A percentile compares a stretch with the other conserved stretches of the same genome.
Conservation (phyloP, 371 early-diverging fungal species). For the Mucor lusitanicus region DNA sequence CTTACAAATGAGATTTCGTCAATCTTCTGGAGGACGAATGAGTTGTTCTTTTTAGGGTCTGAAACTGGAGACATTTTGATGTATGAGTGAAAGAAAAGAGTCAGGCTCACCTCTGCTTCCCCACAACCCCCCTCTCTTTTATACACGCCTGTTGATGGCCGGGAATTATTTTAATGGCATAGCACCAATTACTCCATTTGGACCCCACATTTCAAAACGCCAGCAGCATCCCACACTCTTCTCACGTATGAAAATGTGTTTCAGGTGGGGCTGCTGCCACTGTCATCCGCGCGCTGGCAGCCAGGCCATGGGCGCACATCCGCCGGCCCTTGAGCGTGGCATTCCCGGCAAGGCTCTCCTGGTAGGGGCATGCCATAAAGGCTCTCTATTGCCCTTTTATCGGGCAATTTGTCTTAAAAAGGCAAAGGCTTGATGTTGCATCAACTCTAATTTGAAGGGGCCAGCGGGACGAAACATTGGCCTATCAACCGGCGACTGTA, state of each 20-base stretch:
- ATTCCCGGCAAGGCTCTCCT: not conserved
- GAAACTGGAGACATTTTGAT: slow-evolving; percentile 7
- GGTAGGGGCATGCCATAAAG: too few species aligned
- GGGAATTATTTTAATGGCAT: slow-evolving; percentile 8
- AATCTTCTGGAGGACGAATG: slow-evolving; percentile 24
- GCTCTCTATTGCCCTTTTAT: not conserved
- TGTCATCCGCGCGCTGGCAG: too few species aligned
- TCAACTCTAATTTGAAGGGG: not conserved
- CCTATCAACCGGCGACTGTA: not conserved
- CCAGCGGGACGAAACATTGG: not conserved
- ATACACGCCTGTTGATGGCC: not conserved
- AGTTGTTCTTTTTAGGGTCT: slow-evolving; percentile 10
- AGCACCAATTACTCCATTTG: slow-evolving; percentile 17
- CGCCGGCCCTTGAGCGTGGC: not conserved
- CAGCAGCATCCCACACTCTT: not conserved
- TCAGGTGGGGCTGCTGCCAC: not conserved
- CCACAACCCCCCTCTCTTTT: not conserved
- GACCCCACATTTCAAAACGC: not conserved
- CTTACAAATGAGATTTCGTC: slow-evolving; percentile 24
- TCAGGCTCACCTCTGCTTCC: too few species aligned
- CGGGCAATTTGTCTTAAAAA: slow-evolving; percentile 1
- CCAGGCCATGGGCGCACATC: not conserved
- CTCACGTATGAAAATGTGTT: not conserved
- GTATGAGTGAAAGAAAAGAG: not conserved
- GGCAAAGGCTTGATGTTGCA: not conserved